Evolutionary conservation across 805 yeast species (phyloP).

Genomic region (Suhomyces kilbournensis): DNA sequence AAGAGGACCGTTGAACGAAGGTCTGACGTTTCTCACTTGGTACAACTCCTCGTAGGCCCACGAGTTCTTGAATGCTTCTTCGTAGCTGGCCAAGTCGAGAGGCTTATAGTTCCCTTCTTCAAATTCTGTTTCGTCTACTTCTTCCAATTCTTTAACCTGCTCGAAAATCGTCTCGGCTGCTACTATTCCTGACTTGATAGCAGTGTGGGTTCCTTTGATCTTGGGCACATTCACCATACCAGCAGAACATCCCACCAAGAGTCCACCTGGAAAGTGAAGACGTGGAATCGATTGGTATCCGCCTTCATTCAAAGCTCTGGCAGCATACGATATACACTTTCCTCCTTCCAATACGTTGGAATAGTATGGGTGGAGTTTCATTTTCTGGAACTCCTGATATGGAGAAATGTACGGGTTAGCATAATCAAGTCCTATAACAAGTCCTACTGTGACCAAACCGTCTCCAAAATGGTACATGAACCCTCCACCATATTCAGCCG

Average conservation of each 20-base stretch:
- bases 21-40: conserved; percentile 86
- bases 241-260: conserved; percentile 91
- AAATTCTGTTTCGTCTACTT: conserved; percentile 42
- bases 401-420: conserved; percentile 94
- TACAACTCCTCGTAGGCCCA: conserved; percentile 86
- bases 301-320: conserved; percentile 96
- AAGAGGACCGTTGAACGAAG: conserved; percentile 77
- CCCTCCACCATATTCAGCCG: conserved; percentile 89
- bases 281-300: conserved; percentile 92
- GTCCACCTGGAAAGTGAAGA: conserved; percentile 93
- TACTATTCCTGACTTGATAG: conserved; percentile 91
- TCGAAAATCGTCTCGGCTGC: conserved; percentile 85
- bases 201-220: conserved; percentile 96
- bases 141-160: conserved; percentile 39
- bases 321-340: conserved; percentile 89
- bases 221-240: conserved; percentile 98
- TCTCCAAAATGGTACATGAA: conserved; percentile 97
- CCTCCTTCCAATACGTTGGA: conserved; percentile 76
- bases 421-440: conserved; percentile 94
- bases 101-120: conserved; percentile 26
- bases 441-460: conserved; percentile 83
- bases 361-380: conserved; percentile 91
- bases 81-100: conserved; percentile 57
- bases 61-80: conserved; percentile 62
- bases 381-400: conserved; percentile 89